Percentiles rank a stretch among this genome's conserved stretches.
Evolutionary conservation across 345 rosid genomes (phyloP).

Genomic region (Gossypium thurberi): DNA sequence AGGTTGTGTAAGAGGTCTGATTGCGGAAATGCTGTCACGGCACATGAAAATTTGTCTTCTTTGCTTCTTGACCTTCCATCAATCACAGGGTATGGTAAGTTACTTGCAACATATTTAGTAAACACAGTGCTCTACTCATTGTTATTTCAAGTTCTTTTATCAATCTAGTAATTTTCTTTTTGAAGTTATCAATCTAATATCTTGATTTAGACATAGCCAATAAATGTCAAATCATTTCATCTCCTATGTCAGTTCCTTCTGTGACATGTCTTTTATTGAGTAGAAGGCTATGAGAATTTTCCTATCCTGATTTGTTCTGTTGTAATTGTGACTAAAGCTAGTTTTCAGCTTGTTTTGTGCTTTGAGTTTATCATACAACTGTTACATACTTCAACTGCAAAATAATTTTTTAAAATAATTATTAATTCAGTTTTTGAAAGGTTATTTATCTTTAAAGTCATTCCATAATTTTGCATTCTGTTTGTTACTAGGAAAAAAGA

Average conservation of each 20-base stretch:
- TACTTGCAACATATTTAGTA: constrained; percentile 18
- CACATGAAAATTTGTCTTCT: constrained; percentile 60
- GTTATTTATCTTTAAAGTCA: neutral
- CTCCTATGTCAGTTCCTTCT: neutral
- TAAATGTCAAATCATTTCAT: neutral
- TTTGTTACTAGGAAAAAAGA: neutral
- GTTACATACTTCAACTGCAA: neutral
- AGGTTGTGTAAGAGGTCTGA: constrained; percentile 54
- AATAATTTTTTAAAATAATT: too few relatives aligned
- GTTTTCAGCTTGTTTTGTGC: neutral
- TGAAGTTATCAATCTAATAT: neutral
- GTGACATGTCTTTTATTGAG: neutral
- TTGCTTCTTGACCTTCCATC: constrained; percentile 86
- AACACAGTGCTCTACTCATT: neutral
- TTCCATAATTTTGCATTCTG: neutral
- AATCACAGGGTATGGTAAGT: constrained; percentile 91
- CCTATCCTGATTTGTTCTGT: neutral
- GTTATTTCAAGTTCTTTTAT: neutral
- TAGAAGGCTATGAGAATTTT: neutral
- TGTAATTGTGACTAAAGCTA: neutral
- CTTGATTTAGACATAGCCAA: neutral
- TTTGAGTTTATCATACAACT: neutral
- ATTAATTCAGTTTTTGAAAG: neutral
- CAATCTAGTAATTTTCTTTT: neutral
- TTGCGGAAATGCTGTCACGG: constrained; percentile 73